Percentiles rank a stretch among this genome's conserved stretches.
Evolutionary conservation across 1,139 yeast species (phyloP).

Genomic region (Arxiozyma slooffiae): DNA sequence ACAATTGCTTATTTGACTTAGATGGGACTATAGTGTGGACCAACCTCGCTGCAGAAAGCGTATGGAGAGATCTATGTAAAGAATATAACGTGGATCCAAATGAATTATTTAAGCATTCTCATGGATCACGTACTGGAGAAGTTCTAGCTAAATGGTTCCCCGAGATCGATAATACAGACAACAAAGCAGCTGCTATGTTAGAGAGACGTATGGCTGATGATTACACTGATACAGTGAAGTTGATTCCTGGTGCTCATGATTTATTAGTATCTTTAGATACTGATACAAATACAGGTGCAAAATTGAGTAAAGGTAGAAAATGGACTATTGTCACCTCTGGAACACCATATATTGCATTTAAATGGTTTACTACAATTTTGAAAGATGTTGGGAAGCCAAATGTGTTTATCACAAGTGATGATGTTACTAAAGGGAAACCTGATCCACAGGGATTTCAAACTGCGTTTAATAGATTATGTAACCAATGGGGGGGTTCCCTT

Average conservation of each 20-base stretch:
- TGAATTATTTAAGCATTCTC: constrained; percentile 57
- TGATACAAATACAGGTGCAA: constrained; percentile 25
- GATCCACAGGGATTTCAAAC: constrained; percentile 61
- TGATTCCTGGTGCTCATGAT: constrained; percentile 60
- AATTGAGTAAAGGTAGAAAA: constrained; percentile 34
- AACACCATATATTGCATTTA: constrained; percentile 51
- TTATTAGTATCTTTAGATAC: constrained; percentile 35
- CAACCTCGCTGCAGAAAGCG: constrained; percentile 61
- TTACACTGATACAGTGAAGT: constrained; percentile 52
- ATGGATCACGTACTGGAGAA: constrained; percentile 66
- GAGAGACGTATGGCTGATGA: constrained; percentile 57
- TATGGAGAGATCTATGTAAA: constrained; percentile 57
- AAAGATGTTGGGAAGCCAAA: constrained; percentile 43
- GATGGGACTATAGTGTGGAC: constrained; percentile 72
- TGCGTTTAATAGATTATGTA: constrained; percentile 39
- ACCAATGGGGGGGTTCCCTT: constrained; percentile 34
- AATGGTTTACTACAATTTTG: constrained; percentile 48
- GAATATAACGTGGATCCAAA: constrained; percentile 56
- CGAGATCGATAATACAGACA: constrained; percentile 48
- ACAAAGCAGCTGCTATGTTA: constrained; percentile 42
- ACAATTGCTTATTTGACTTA: constrained; percentile 50
- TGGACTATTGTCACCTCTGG: constrained; percentile 81
- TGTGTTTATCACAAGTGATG: constrained; percentile 63
- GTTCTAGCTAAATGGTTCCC: constrained; percentile 58
- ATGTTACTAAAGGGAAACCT: constrained; percentile 63